Evolutionary conservation across 495 filamentous ascomycete species (phyloP), one percentile per base, ranked within the genome.

Genomic region (Aspergillus coremiiformis): DNA sequence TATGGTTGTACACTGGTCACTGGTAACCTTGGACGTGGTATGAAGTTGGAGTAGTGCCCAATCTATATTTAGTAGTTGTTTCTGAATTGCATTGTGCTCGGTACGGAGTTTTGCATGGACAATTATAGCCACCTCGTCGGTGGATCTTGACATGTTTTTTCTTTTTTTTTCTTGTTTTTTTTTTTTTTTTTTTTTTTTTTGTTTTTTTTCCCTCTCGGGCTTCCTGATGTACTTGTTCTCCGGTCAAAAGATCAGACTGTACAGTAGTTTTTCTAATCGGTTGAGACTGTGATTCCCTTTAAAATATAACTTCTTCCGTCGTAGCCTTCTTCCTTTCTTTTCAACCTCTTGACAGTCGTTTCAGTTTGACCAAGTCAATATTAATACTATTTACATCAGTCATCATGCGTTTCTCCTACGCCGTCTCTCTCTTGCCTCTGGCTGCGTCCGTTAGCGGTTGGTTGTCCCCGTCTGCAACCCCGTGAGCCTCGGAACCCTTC

Each of bases 331-430:
- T 35, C 12, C n/a, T 14, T 15, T 35, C 32, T 14, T 35, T n/a
- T n/a, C n/a, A n/a, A n/a, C n/a, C n/a, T n/a, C n/a, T n/a, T n/a
- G n/a, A n/a, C n/a, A n/a, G n/a, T n/a, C n/a, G n/a, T n/a, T n/a
- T n/a, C n/a, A n/a, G n/a, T n/a, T n/a, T n/a, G n/a, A n/a, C n/a
- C n/a, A n/a, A n/a, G n/a, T n/a, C n/a, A n/a, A n/a, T n/a, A n/a
- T n/a, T n/a, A n/a, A n/a, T n/a, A n/a, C n/a, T n/a, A 41, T 35
- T 12, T 35, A 35, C 21, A 49, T 33, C 27, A 30, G 14, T 32
- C 41, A 64, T n/a, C 11, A 66, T 66, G 63, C 63, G 63, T 60
- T 22, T 64, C 39, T 55, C 60, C 19, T 27, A 56, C 32, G 51
- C 49, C 48, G 35, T 59, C n/a, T 53, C 61, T 52, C 20, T 61